phyloP scores from a whole-genome alignment of 2,329 filamentous ascomycete species.

The Plenodomus biglobosus region DNA sequence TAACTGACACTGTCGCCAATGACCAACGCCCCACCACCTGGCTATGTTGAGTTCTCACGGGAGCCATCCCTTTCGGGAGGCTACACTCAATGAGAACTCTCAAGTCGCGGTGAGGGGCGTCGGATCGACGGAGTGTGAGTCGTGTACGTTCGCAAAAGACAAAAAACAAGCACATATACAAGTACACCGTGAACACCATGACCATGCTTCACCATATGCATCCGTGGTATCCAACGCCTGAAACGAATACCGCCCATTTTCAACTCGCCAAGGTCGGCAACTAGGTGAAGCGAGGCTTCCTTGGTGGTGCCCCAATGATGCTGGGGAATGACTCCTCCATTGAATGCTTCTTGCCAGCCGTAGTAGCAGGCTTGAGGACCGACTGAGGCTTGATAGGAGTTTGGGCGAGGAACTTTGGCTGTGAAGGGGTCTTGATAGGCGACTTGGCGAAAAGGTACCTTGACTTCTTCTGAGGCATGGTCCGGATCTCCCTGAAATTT shows the following conservation, averaged over 20 bases:
- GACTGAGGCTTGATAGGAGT: conserved; percentile 25
- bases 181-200: conserved; percentile 1
- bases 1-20: conserved; percentile 3
- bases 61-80: conserved; percentile 20
- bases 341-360: conserved; percentile 26
- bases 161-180: conserved; percentile 3
- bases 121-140: conserved; percentile 1
- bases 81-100: conserved; percentile 19
- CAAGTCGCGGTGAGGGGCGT: conserved; percentile 17
- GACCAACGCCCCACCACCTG: conserved; percentile 10
- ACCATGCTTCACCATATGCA: conserved; percentile 2
- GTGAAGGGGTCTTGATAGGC: conserved; percentile 57
- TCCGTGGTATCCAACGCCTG: conserved; percentile 4
- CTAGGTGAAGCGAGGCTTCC: conserved; percentile 30
- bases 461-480: conserved; percentile 28
- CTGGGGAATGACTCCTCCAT: conserved; percentile 19
- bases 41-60: conserved; percentile 21
- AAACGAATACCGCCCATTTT: conserved; percentile 1
- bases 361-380: conserved; percentile 17
- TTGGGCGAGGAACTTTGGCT: conserved; percentile 44
- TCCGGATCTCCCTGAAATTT: conserved; percentile 51
- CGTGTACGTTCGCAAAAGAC: background rate
- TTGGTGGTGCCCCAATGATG: conserved; percentile 26
- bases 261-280: background rate
- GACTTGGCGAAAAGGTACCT: conserved; percentile 39